Evolutionary conservation across 495 filamentous ascomycete genomes (phyloP), one percentile per base, ranked within the genome.

Genomic region (Stereocaulon alpinum): DNA sequence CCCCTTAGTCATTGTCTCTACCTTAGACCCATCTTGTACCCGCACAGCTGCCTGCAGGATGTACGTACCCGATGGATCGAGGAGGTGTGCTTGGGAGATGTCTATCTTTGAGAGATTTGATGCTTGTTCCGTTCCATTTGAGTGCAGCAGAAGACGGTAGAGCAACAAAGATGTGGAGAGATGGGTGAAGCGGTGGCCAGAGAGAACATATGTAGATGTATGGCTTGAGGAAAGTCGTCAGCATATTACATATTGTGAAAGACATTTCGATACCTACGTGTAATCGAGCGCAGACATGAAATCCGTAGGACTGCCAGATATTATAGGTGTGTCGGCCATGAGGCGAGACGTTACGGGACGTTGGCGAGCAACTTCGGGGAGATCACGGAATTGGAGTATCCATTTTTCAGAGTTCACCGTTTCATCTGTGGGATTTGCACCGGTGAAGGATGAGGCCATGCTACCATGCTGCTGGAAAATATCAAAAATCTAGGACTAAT

Each of bases 271-370:
- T 4, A 70, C 74, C 64, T 44, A 80, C 78, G 69, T 69, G 62
- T 81, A 81, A 12, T 75, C 78, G 70, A 78, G 76, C 34, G 75
- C 75, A 67, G 69, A 71, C 78, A 81, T 80, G 44, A 72, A 67
- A 37, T 65, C 63, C 22, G 72, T 58, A 43, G 78, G 67, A 68
- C 79, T 72, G 24, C 76, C 77, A 44, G 65, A 67, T 15, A 71
- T 74, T 29, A 81, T 67, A 22, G 65, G 57, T 7, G 74, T 69
- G 43, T 74, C 78, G 15, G 74, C 72, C 67, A 76, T 74, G 42
- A 77, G 63, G 18, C 78, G 73, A 18, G 76, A 63, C 2, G 77
- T 80, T 43, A 80, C 73, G 29, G 73, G 72, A 9, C 76, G 74
- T 12, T 74, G 71, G 15, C 73, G 74, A 0, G 71, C 76, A 37